Evolutionary conservation across 306 rosid genomes (phyloP).

Genomic region (Corylus avellana): DNA sequence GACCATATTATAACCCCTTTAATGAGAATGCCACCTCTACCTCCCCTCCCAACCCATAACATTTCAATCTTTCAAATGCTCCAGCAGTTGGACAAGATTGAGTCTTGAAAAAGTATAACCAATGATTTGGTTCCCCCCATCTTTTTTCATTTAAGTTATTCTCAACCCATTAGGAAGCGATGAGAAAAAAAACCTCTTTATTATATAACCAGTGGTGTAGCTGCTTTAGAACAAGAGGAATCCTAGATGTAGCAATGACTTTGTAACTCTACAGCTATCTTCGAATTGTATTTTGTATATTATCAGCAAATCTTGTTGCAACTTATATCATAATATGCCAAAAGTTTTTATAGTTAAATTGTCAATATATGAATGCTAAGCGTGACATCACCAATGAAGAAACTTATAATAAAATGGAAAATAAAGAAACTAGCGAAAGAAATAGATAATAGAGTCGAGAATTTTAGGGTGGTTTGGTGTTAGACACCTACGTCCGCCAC

Average conservation of each 20-base stretch:
- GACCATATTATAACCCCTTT: conserved; percentile 61
- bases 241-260: conserved; percentile 28
- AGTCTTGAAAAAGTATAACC: conserved; percentile 36
- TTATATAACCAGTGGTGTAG: conserved; percentile 16
- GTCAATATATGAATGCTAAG: background rate
- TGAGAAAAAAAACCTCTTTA: conserved; percentile 25
- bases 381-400: background rate
- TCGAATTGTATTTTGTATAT: conserved; percentile 11
- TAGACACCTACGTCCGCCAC: too few relatives aligned
- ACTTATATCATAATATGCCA: conserved; percentile 3
- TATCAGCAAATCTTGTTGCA: conserved; percentile 5
- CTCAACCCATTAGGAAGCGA: background rate
- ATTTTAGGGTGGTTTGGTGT: too few relatives aligned
- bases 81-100: conserved; percentile 75
- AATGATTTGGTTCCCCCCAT: background rate
- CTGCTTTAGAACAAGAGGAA: conserved; percentile 27
- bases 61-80: conserved; percentile 82
- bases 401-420: too few relatives aligned
- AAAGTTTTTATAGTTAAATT: conserved; percentile 11
- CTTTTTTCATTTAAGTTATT: conserved; percentile 16
- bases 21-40: conserved; percentile 58
- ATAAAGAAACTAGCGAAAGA: too few relatives aligned
- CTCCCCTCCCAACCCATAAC: conserved; percentile 54
- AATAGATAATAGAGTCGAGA: too few relatives aligned
- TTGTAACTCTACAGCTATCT: conserved; percentile 4